Base-by-base conservation (phyloP, 441 rosid species). In the Arabidopsis lyrata region DNA sequence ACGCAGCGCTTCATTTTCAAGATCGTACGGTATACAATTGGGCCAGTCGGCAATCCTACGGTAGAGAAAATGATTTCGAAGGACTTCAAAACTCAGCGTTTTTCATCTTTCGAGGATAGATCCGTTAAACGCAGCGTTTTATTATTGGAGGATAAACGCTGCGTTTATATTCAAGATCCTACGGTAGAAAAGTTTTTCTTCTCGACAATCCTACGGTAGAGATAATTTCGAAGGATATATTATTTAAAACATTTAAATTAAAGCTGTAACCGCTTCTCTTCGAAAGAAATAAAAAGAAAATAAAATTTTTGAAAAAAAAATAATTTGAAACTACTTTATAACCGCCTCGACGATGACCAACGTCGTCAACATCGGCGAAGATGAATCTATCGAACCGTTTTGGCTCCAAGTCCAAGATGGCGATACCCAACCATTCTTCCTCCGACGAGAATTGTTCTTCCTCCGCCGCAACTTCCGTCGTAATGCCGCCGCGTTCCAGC, bases 331-430 rank as follows among this genome's bases (percentile, higher is more conserved):
- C 50, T 5, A 24, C 42, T 24, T 52, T 15, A 5, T 27, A 56
- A 56, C 61, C 11, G 72, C 52, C 53, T 14, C 36, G 74, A 44
- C 41, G 75, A 69, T 69, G 66, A 56, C 24, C 24, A 56, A 56
- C 39, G 60, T 31, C 60, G 10, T 55, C 38, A 55, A 0, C 12
- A 54, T 69, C 79, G 70, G 36, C 62, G 49, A 57, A 13, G 76
- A 70, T 64, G 80, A 64, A 56, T 53, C 75, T 63, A 5, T 70
- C 66, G 18, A 65, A 41, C 71, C 80, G 80, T 55, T 14, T 65
- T 34, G n/a, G 57, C 29, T 65, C 49, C 5, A 70, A 9, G 16
- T 34, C 65, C 36, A 47, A 70, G 45, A 47, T 20, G 36, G 15
- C 38, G 71, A 70, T 24, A 16, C 38, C 9, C 54, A 29, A 20